Percentiles rank a stretch among this genome's conserved stretches.
These are phyloP conservation scores for Magnolia kwangsiensis DNA, from an alignment of 164 flowering plant genomes.

Conservation along the genomic window DNA sequence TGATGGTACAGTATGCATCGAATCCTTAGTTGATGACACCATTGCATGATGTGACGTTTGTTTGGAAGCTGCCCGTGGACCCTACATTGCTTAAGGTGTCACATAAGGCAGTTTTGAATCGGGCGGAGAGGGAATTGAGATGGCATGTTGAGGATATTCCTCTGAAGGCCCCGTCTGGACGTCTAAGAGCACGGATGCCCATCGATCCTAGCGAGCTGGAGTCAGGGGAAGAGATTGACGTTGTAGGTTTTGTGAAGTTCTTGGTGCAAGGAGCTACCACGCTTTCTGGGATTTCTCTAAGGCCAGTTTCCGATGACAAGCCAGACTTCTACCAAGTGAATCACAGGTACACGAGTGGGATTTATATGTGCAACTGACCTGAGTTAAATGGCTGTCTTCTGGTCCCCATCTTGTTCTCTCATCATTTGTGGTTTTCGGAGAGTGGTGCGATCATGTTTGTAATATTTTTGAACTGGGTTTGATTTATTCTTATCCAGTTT, in stretches of 20 bases:
- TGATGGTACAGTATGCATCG: constrained; percentile 89
- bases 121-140: constrained; percentile 79
- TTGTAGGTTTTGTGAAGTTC: constrained; percentile 66
- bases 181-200: constrained; percentile 79
- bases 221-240: constrained; percentile 63
- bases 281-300: constrained; percentile 72
- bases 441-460: not conserved
- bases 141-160: constrained; percentile 91
- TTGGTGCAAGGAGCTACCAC: constrained; percentile 59
- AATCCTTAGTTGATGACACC: constrained; percentile 77
- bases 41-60: constrained; percentile 66
- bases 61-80: constrained; percentile 79
- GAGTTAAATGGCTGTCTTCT: not conserved
- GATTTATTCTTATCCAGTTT: not conserved
- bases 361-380: constrained; percentile 64
- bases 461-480: not conserved
- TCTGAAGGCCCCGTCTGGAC: constrained; percentile 67
- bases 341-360: constrained; percentile 73
- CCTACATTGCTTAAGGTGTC: constrained; percentile 86
- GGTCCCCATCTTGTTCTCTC: not conserved
- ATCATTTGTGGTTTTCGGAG: not conserved
- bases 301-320: constrained; percentile 76
- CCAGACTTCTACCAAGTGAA: constrained; percentile 71
- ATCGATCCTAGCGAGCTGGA: constrained; percentile 67
- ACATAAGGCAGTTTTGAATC: constrained; percentile 82